A percentile compares a stretch with the other conserved stretches of the same genome.
Evolutionary conservation across 1,284 basidiomycete genomes (phyloP).

Genomic region (Pseudomicrostroma phylloplanum): DNA sequence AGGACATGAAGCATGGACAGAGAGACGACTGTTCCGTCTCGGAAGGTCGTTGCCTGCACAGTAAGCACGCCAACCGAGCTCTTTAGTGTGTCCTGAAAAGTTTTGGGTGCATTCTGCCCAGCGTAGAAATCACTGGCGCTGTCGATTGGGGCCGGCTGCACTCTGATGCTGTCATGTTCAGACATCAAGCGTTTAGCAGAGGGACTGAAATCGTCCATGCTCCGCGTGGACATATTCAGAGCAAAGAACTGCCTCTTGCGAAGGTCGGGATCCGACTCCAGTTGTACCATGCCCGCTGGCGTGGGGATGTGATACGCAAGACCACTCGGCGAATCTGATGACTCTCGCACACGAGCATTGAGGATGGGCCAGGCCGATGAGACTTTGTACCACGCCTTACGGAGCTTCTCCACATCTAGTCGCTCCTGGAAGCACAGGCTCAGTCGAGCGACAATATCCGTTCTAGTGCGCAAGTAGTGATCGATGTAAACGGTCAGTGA

Average conservation of each 20-base stretch:
- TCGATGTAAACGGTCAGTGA: too few species aligned
- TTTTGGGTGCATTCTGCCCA: background rate
- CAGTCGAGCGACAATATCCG: background rate
- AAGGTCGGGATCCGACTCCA: background rate
- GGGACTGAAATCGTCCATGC: background rate
- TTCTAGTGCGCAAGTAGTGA: background rate
- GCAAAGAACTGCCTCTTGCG: background rate
- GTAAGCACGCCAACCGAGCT: background rate
- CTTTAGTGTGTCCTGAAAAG: background rate
- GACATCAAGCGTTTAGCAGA: background rate
- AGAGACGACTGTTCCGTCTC: background rate
- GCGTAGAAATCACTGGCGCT: background rate
- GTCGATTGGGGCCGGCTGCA: background rate
- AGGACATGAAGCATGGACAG: background rate
- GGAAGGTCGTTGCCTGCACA: background rate
- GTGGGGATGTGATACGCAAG: background rate
- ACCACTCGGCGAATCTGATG: background rate
- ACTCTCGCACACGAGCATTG: background rate
- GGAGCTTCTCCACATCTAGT: background rate
- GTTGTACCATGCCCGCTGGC: background rate
- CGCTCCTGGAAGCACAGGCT: background rate
- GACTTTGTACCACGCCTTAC: conserved; percentile 2
- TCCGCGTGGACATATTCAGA: background rate
- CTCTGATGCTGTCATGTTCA: background rate
- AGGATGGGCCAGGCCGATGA: background rate